A percentile compares a stretch with the other conserved stretches of the same genome.
Conservation (phyloP, 495 filamentous ascomycete species). For the Aspergillus coremiiformis region DNA sequence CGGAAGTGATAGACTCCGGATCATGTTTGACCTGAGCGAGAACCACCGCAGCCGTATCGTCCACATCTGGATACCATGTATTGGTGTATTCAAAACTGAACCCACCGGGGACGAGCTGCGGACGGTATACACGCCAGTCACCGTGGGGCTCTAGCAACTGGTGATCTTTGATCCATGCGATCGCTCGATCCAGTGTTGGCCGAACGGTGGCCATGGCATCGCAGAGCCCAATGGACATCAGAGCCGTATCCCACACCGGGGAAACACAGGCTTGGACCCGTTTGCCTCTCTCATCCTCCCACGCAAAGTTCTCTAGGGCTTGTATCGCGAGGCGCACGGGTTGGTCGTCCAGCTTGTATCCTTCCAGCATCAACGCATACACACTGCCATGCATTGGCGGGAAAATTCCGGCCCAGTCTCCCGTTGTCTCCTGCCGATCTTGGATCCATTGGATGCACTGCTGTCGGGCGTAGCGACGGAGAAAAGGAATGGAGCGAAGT, state of each 20-base stretch:
- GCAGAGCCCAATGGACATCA: constrained; percentile 28
- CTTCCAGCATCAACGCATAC: constrained; percentile 25
- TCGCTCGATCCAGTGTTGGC: constrained; percentile 3
- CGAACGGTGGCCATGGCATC: constrained; percentile 8
- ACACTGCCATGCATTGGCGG: constrained; percentile 25
- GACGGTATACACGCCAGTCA: constrained; percentile 30
- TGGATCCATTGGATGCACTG: constrained; percentile 24
- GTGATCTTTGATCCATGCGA: constrained; percentile 19
- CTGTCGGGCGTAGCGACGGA: constrained; percentile 5
- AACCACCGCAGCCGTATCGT: constrained; percentile 35
- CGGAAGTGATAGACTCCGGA: background rate
- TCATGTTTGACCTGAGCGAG: constrained; percentile 27
- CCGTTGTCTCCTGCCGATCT: constrained; percentile 23
- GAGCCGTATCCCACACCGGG: constrained; percentile 30
- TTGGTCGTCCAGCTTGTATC: constrained; percentile 11
- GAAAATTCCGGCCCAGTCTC: constrained; percentile 27
- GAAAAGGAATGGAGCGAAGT: constrained; percentile 6
- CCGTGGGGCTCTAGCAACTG: constrained; percentile 21
- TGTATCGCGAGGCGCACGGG: constrained; percentile 11
- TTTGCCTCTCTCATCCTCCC: constrained; percentile 17
- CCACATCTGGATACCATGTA: constrained; percentile 35
- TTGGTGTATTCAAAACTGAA: constrained; percentile 33
- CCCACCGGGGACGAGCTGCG: constrained; percentile 18
- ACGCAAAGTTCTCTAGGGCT: constrained; percentile 22
- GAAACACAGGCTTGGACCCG: constrained; percentile 20